Evolutionary conservation across 352 stramenopile genomes (phyloP).

Genomic region (Phytophthora sp.): DNA sequence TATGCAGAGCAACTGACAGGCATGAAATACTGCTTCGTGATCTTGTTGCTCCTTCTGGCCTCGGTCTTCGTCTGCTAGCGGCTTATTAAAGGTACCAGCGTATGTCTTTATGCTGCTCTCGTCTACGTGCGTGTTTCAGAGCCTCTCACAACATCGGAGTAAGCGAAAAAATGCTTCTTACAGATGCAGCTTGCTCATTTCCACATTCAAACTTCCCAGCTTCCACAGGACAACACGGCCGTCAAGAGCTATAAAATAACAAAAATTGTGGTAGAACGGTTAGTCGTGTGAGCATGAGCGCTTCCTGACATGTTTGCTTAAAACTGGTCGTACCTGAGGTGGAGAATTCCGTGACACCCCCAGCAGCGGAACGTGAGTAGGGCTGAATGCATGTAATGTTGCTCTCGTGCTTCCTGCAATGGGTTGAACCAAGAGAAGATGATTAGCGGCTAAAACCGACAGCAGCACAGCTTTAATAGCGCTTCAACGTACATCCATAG

Average conservation of each 20-base stretch:
- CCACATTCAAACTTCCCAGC: slow-evolving; percentile 68
- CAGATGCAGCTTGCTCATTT: slow-evolving; percentile 84
- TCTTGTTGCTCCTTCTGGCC: slow-evolving; percentile 6
- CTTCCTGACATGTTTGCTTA: too few species aligned
- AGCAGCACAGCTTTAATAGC: not conserved
- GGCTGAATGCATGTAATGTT: slow-evolving; percentile 86
- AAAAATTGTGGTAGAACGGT: too few species aligned
- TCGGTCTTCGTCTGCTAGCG: not conserved
- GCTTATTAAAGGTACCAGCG: too few species aligned
- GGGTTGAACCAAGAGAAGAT: not conserved
- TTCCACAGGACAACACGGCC: slow-evolving; percentile 86
- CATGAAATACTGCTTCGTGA: slow-evolving; percentile 10
- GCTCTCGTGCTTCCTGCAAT: slow-evolving; percentile 79
- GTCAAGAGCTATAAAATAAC: slow-evolving; percentile 74
- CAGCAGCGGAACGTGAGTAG: slow-evolving; percentile 55
- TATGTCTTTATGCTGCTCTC: slow-evolving; percentile 8
- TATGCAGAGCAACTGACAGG: slow-evolving; percentile 13
- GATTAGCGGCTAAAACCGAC: too few species aligned
- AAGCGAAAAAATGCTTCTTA: slow-evolving; percentile 35
- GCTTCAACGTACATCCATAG: slow-evolving; percentile 76
- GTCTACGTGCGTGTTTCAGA: slow-evolving; percentile 10
- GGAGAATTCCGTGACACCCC: slow-evolving; percentile 76
- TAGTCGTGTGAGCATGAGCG: too few species aligned
- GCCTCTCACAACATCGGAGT: not conserved
- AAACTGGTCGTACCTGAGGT: slow-evolving; percentile 65